Base-by-base conservation (phyloP, 2,329 filamentous ascomycete species). In the Ophiostoma angusticollis region DNA sequence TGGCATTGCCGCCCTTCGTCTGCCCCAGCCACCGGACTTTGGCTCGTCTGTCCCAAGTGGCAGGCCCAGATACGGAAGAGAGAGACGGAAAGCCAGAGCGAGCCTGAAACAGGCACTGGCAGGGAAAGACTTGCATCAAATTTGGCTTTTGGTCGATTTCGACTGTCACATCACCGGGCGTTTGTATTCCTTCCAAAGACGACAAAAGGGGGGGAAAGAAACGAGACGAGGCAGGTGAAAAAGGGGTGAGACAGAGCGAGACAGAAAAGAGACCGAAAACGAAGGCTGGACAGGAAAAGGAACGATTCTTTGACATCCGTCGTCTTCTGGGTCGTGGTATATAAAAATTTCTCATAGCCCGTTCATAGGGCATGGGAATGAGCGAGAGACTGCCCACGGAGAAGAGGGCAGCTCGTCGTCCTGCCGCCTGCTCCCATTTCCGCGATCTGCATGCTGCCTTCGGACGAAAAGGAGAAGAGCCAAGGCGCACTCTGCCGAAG, bases 131-230 rank as follows among this genome's bases (percentile, higher is more conserved):
- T 6, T 9, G 23, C 41, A 43, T 46, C 44, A 46, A 46, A 44
- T 46, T 46, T 46, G 44, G 44, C 44, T 46, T 46, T 46, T 46
- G 44, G 31, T 40, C 39, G 30, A 27, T 30, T 28, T 17, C 21
- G 37, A 37, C 30, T 25, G n/a, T n/a, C n/a, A n/a, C n/a, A n/a
- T n/a, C n/a, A n/a, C n/a, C n/a, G n/a, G n/a, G n/a, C n/a, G n/a
- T n/a, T n/a, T n/a, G n/a, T n/a, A n/a, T n/a, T n/a, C n/a, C n/a
- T n/a, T n/a, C n/a, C n/a, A n/a, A n/a, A n/a, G n/a, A n/a, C n/a
- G n/a, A n/a, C n/a, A n/a, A n/a, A n/a, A n/a, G n/a, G n/a, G n/a
- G n/a, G n/a, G n/a, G n/a, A n/a, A n/a, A n/a, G n/a, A n/a, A n/a
- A n/a, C n/a, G n/a, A n/a, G n/a, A n/a, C n/a, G n/a, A n/a, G n/a